These are phyloP conservation scores for Penicillium coprophilum DNA, from an alignment of 495 filamentous ascomycete genomes.

Conservation along the genomic window DNA sequence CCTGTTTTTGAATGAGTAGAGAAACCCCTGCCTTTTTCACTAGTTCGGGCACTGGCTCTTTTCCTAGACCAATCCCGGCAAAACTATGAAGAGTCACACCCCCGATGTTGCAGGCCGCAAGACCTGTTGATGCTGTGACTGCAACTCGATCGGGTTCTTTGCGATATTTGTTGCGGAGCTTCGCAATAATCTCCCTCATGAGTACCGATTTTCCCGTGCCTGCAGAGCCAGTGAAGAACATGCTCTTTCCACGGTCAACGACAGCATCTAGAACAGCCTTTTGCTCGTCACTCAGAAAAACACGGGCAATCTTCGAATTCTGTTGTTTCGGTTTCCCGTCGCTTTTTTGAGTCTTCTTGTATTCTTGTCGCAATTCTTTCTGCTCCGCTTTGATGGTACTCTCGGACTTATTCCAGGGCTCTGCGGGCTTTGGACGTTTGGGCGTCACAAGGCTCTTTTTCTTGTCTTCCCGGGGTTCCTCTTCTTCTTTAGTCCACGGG, in stretches of 20 bases:
- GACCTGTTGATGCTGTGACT: constrained; percentile 91
- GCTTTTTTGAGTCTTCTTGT: constrained; percentile 51
- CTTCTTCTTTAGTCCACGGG: constrained; percentile 51
- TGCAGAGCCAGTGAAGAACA: constrained; percentile 97
- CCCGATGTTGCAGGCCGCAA: constrained; percentile 95
- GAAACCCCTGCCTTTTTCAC: constrained; percentile 64
- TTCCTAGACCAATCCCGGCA: constrained; percentile 90
- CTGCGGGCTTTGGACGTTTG: constrained; percentile 46
- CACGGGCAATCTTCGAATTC: constrained; percentile 47
- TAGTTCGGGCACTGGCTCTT: constrained; percentile 77
- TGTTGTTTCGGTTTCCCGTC: constrained; percentile 19
- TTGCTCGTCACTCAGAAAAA: constrained; percentile 85
- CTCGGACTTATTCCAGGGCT: constrained; percentile 77
- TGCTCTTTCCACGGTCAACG: constrained; percentile 71
- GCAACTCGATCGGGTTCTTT: constrained; percentile 79
- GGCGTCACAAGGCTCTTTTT: constrained; percentile 29
- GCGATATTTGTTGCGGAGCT: constrained; percentile 70
- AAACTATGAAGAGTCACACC: constrained; percentile 97
- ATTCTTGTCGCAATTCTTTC: constrained; percentile 65
- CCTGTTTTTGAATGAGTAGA: background rate
- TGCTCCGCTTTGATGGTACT: constrained; percentile 81
- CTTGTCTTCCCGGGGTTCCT: constrained; percentile 29
- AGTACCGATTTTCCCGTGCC: constrained; percentile 98
- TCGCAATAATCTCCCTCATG: constrained; percentile 82
- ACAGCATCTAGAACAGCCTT: constrained; percentile 78